Evolutionary conservation across 768 basidiomycete genomes (phyloP).

Genomic region (Strobilomyces echinocephalus): DNA sequence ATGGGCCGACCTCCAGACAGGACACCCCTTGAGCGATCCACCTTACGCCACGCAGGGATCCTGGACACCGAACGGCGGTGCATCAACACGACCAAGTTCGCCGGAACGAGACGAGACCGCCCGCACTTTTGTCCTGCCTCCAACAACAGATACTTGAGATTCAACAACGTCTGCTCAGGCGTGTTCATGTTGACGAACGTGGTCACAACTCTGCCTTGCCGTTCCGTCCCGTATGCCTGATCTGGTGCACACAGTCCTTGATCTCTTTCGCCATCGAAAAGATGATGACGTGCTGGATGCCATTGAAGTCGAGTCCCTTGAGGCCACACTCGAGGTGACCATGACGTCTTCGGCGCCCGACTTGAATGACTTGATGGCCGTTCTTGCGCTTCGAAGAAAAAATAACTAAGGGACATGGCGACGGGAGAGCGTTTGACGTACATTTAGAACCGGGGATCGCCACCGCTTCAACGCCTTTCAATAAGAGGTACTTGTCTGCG

Average conservation of each 20-base stretch:
- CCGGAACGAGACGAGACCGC: no score
- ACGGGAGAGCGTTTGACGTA: constrained; percentile 33
- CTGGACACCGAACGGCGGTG: constrained; percentile 35
- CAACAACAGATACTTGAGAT: constrained; percentile 93
- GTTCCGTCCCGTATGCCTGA: constrained; percentile 94
- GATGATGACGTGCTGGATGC: constrained; percentile 98
- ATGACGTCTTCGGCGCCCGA: constrained; percentile 97
- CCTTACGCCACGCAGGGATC: constrained; percentile 83
- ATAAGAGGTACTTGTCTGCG: constrained; percentile 88
- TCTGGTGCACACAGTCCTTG: constrained; percentile 99
- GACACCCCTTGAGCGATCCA: constrained; percentile 79
- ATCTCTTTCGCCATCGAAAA: constrained; percentile 99
- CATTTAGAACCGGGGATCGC: constrained; percentile 98
- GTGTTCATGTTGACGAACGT: constrained; percentile 99
- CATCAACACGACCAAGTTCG: no score
- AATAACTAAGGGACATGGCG: background rate
- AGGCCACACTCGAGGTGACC: constrained; percentile 97
- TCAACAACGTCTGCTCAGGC: constrained; percentile 90
- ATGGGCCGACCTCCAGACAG: constrained; percentile 77
- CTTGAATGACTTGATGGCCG: constrained; percentile 98
- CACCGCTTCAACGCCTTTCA: constrained; percentile 97
- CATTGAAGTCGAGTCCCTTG: constrained; percentile 97
- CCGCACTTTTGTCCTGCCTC: constrained; percentile 95
- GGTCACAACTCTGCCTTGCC: constrained; percentile 97
- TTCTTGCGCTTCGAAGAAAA: constrained; percentile 69